Evolutionary conservation across 2,329 filamentous ascomycete species (phyloP), one percentile per base, ranked within the genome.

Genomic region (Ascosphaera apis): DNA sequence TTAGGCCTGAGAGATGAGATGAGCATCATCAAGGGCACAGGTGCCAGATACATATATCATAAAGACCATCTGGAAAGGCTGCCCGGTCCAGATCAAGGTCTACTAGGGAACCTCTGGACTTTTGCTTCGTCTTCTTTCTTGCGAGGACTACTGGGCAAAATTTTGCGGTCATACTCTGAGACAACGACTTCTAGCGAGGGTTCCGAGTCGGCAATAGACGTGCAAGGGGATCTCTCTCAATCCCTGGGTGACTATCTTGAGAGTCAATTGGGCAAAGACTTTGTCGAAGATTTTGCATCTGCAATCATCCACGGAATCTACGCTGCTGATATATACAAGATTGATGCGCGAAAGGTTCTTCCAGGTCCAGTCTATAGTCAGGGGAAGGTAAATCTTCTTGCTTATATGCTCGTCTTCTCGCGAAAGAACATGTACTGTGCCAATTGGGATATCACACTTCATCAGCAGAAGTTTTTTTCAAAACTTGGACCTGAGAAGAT

Each of bases 41-140:
- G n/a, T n/a, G n/a, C n/a, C 49, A 76, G 83, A 41, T 93, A 75
- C 54, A 62, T 95, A 40, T 93, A 88, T 64, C 91, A 91, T 48
- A 80, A 80, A 2, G 78, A 92, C 51, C 79, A 74, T 47, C 66
- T 88, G 19, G 76, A 82, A 36, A 62, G 63, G 16, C 54, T 79
- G 47, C 72, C 72, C 5, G 55, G 56, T 6, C 60, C 55, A 0
- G 45, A 53, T 13, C 47, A 50, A 33, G 39, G 46, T 3, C 6
- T 36, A 2, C 12, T 48, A 13, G 37, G 41, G 2, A 49, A 51
- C 32, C 12, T 65, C 0, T 40, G 48, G 3, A 42, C 51, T 4
- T 46, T 47, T 37, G 4, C 53, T 11, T 43, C 45, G 38, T 50
- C 49, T 33, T 2, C 69, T 2, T 46, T 65, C 13, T 55, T 49